Base-by-base conservation (phyloP, 2,329 filamentous ascomycete genomes). In the Pestalotiopsis sp. region DNA sequence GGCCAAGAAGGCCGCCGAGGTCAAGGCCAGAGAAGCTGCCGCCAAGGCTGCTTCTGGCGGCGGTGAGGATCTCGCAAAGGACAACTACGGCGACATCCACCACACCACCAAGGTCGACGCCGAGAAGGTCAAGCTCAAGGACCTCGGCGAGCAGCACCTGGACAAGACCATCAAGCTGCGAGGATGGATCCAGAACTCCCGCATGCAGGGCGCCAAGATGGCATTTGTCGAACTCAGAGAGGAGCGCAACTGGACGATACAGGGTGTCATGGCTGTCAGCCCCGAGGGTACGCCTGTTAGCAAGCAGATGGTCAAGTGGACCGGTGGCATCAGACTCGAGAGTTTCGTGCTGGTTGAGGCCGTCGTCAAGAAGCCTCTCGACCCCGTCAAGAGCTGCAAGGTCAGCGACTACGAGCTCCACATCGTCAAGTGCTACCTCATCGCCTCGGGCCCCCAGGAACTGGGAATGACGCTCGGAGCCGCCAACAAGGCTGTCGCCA, bases 271-370 rank as follows among this genome's bases (percentile, higher is more conserved):
- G 17, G 86, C 87, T 20, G 91, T 89, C 63, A 89, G 88, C 76
- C 82, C 85, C 78, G 89, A 94, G 75, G 90, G 86, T 45, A 87
- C 83, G 64, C 82, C 83, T 6, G 88, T 94, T 49, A 92, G 89
- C 71, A 91, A 91, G 79, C 94, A 93, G 81, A 98, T 98, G 95
- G 93, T 98, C 78, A 98, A 98, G 84, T 98, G 93, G 89, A 90
- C 92, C 64, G 89, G 89, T 62, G 87, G 84, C 58, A 83, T 97
- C 73, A 92, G 89, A 77, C 86, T 91, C 60, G 95, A 98, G 85
- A 94, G 92, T 74, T 94, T 92, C 74, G 90, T 98, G 31, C 84
- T 91, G 56, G 90, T 98, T 70, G 93, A 97, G 76, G 96, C 92
- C 73, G 83, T 87, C 39, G 91, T 98, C 66, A 89, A 94, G 85